Conservation (phyloP, 1,139 yeast species). For the Pneumocystis murina region DNA sequence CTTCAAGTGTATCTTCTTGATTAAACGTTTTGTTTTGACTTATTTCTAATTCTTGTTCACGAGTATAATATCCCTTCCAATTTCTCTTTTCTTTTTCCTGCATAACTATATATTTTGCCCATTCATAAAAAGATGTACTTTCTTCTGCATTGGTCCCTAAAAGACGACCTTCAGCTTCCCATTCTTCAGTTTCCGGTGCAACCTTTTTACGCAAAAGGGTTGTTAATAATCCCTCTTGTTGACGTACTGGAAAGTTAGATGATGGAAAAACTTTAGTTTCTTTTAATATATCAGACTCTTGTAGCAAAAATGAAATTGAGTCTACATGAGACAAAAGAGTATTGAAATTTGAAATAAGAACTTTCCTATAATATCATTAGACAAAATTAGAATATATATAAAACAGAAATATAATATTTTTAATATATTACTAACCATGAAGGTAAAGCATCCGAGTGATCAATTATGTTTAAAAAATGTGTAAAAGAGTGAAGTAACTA, state of each 20-base stretch:
- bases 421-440: background rate
- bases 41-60: background rate
- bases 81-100: background rate
- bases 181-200: slow-evolving; percentile 74
- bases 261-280: slow-evolving; percentile 40
- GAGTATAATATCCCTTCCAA: background rate
- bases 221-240: slow-evolving; percentile 66
- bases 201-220: slow-evolving; percentile 75
- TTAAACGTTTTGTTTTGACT: background rate
- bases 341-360: background rate
- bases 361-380: background rate
- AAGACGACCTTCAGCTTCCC: slow-evolving; percentile 29
- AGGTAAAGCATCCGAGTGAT: background rate
- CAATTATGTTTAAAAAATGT: background rate
- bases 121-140: background rate
- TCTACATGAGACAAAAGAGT: background rate
- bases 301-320: background rate
- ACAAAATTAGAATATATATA: background rate
- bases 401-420: background rate
- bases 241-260: slow-evolving; percentile 66
- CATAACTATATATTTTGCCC: background rate
- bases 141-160: background rate
- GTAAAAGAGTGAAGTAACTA: background rate
- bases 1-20: background rate
- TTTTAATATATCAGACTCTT: background rate